Conservation (phyloP, 2,329 filamentous ascomycete genomes). For the Cadophora malorum region DNA sequence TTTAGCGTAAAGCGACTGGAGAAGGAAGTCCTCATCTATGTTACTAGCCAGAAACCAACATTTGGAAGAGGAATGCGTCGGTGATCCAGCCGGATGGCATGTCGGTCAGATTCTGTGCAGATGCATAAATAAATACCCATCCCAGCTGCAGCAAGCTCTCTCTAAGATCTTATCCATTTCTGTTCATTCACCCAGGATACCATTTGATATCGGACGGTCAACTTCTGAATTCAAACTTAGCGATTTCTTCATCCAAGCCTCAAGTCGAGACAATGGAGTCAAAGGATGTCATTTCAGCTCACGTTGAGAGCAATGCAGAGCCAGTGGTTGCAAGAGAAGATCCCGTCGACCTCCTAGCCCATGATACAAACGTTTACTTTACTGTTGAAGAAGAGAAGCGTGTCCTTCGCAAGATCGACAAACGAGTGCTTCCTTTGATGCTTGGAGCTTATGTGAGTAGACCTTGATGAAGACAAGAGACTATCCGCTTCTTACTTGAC, state of each 20-base stretch:
- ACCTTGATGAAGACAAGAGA: background rate
- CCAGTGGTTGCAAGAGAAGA: constrained; percentile 16
- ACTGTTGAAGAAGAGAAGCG: constrained; percentile 32
- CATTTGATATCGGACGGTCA: background rate
- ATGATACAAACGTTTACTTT: constrained; percentile 28
- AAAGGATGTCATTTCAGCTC: constrained; percentile 27
- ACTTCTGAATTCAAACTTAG: background rate
- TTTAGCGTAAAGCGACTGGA: background rate
- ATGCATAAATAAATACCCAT: constrained; percentile 18
- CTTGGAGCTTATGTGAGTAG: constrained; percentile 54
- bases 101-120: background rate
- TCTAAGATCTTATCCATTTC: too few relatives aligned
- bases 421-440: constrained; percentile 56
- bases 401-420: constrained; percentile 50
- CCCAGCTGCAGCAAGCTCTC: background rate
- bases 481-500: background rate
- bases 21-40: background rate
- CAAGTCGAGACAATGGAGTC: background rate
- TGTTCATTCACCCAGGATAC: background rate
- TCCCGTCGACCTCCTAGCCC: constrained; percentile 25
- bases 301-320: constrained; percentile 23
- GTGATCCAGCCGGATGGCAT: constrained; percentile 9
- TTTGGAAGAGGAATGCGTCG: background rate
- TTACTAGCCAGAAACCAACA: background rate
- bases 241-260: constrained; percentile 11